phyloP scores from a whole-genome alignment of 2,329 filamentous ascomycete species.

The Pyricularia pennisetigena region DNA sequence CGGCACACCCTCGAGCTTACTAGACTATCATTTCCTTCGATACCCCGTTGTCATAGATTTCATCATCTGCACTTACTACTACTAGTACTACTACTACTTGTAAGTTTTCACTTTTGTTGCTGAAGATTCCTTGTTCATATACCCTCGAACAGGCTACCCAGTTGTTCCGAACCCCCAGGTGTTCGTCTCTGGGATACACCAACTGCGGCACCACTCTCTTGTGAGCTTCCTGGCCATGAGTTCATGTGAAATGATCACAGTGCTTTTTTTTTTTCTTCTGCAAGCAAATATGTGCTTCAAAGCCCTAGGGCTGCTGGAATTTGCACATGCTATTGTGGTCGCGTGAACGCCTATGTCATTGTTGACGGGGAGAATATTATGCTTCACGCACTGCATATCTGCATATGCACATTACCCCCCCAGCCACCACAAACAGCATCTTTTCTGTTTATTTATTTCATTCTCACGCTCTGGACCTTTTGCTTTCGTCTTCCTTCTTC shows the following conservation, averaged over 20 bases:
- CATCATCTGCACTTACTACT: background rate
- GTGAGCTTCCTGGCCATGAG: background rate
- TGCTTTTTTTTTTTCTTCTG: background rate
- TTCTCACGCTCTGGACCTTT: background rate
- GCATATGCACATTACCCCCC: background rate
- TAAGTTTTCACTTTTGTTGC: background rate
- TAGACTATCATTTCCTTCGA: conserved; percentile 6
- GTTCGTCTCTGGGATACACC: background rate
- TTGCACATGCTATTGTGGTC: background rate
- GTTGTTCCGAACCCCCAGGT: background rate
- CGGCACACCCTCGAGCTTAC: background rate
- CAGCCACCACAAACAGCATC: background rate
- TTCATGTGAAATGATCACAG: background rate
- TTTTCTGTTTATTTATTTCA: background rate
- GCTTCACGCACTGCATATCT: background rate
- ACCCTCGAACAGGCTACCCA: background rate
- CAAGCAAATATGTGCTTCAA: background rate
- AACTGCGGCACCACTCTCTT: background rate
- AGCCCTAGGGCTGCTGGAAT: background rate
- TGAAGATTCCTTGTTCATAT: background rate
- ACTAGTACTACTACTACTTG: background rate
- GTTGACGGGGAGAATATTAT: background rate
- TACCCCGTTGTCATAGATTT: conserved; percentile 6
- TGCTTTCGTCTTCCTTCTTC: background rate
- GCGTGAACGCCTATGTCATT: background rate